phyloP scores from a whole-genome alignment of 1,139 yeast species.

The Suhomyces taliae region DNA sequence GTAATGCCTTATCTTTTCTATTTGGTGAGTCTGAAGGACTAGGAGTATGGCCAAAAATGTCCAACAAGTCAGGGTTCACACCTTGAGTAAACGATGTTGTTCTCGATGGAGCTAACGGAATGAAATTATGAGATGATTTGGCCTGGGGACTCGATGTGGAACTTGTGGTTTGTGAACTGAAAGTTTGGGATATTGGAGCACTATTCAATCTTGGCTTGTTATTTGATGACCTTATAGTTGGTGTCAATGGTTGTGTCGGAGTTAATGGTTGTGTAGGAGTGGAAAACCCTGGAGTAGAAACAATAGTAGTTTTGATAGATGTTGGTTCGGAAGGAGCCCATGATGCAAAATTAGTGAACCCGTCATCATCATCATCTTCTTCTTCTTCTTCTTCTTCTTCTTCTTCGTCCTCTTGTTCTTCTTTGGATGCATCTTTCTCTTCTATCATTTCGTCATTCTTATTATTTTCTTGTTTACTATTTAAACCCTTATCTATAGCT shows the following conservation, averaged over 20 bases:
- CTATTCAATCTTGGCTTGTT: no score
- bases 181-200: no score
- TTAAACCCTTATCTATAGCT: not conserved
- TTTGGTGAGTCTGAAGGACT: not conserved
- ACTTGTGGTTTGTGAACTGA: not conserved
- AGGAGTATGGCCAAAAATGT: slow-evolving; percentile 7
- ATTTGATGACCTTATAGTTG: not conserved
- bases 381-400: slow-evolving; percentile 1
- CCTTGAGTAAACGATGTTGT: not conserved
- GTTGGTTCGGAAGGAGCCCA: not conserved
- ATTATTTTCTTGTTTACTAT: not conserved
- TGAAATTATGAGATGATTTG: slow-evolving; percentile 4
- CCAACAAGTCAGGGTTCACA: slow-evolving; percentile 7
- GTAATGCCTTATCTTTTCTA: not conserved
- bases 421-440: not conserved
- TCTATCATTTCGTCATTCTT: not conserved
- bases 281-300: not conserved
- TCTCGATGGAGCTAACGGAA: slow-evolving; percentile 1
- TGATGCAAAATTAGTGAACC: slow-evolving; percentile 16
- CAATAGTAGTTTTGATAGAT: not conserved
- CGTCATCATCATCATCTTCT: slow-evolving; percentile 9
- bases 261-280: not conserved
- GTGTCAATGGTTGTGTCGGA: slow-evolving; percentile 1
- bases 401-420: not conserved
- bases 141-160: not conserved